Evolutionary conservation across 2,329 filamentous ascomycete genomes (phyloP).

Genomic region (Diplodia intermedia): DNA sequence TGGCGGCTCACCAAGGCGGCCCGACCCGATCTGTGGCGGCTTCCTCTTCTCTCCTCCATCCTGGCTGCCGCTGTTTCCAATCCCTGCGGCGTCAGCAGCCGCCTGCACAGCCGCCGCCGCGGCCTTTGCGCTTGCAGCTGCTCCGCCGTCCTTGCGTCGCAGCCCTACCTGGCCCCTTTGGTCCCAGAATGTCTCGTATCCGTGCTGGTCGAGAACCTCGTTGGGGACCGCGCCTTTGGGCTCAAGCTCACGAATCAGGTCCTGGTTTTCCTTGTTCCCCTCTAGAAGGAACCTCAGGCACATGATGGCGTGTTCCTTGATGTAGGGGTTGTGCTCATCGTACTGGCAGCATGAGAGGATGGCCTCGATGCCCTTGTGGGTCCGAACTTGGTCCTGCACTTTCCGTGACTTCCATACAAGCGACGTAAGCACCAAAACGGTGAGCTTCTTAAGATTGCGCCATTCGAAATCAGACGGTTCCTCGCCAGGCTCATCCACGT

Average conservation of each 20-base stretch:
- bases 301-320: constrained; percentile 76
- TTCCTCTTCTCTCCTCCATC: constrained; percentile 34
- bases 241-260: constrained; percentile 70
- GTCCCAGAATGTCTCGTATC: constrained; percentile 60
- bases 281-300: constrained; percentile 67
- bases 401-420: constrained; percentile 85
- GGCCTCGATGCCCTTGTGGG: constrained; percentile 83
- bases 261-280: constrained; percentile 74
- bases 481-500: constrained; percentile 57
- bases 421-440: constrained; percentile 86
- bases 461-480: constrained; percentile 72
- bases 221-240: constrained; percentile 49
- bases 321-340: constrained; percentile 92
- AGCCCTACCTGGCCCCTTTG: constrained; percentile 57
- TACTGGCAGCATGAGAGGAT: constrained; percentile 89
- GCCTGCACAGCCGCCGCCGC: constrained; percentile 39
- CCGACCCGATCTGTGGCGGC: constrained; percentile 36
- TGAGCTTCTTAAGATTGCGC: constrained; percentile 90
- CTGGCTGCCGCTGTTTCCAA: constrained; percentile 28
- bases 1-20: constrained; percentile 52
- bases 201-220: constrained; percentile 57
- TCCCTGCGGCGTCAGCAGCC: constrained; percentile 39
- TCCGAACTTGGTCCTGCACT: constrained; percentile 87
- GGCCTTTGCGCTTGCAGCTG: constrained; percentile 33
- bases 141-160: constrained; percentile 47